Percentiles rank a stretch among this genome's conserved stretches.
phyloP scores from a whole-genome alignment of 345 rosid species.

The Dipteronia dyeriana region DNA sequence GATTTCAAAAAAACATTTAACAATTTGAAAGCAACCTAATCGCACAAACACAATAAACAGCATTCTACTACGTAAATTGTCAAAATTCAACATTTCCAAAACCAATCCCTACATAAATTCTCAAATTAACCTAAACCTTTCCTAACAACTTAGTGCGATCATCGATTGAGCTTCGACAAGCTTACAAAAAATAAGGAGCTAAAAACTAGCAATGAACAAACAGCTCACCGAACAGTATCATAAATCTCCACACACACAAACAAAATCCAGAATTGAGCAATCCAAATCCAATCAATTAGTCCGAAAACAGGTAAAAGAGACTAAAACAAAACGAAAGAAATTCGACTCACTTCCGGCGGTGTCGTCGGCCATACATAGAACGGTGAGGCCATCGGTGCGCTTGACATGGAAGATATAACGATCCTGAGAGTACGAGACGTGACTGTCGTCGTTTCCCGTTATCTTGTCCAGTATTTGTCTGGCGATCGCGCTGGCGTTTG shows the following conservation, averaged over 20 bases:
- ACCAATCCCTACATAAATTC: background rate
- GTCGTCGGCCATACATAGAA: conserved; percentile 3
- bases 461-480: conserved; percentile 81
- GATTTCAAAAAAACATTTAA: too few species aligned
- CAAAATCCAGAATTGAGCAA: too few species aligned
- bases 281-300: too few species aligned
- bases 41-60: background rate
- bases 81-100: background rate
- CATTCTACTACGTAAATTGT: background rate
- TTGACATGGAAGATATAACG: conserved; percentile 89
- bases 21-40: too few species aligned
- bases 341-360: too few species aligned
- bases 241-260: too few species aligned
- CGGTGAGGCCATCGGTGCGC: conserved; percentile 97
- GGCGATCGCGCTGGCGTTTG: conserved; percentile 83
- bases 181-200: too few species aligned
- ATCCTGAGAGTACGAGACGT: conserved; percentile 92
- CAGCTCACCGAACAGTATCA: too few species aligned
- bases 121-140: background rate
- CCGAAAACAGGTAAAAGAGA: too few species aligned
- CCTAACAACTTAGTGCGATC: background rate
- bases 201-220: too few species aligned
- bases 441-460: conserved; percentile 69
- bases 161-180: too few species aligned
- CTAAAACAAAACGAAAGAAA: background rate